Evolutionary conservation across 768 basidiomycete genomes (phyloP).

Genomic region (Tremella yokohamensis): DNA sequence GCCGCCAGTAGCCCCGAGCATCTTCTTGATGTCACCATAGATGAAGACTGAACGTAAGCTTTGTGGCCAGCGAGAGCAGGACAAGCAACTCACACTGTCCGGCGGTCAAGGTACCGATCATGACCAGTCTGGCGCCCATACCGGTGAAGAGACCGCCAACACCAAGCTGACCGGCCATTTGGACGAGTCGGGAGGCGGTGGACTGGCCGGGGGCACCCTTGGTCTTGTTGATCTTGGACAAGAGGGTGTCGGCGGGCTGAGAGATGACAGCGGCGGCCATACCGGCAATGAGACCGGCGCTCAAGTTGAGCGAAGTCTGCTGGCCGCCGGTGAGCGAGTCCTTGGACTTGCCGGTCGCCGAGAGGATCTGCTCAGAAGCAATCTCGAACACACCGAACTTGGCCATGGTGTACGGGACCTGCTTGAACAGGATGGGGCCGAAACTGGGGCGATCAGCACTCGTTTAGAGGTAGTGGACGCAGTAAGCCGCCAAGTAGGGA

Average conservation of each 20-base stretch:
- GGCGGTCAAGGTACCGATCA: constrained; percentile 55
- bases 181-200: constrained; percentile 51
- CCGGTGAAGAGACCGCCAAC: constrained; percentile 53
- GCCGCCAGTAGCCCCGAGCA: constrained; percentile 46
- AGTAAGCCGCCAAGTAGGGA: background rate
- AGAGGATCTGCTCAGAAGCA: constrained; percentile 85
- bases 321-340: constrained; percentile 61
- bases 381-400: constrained; percentile 92
- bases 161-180: constrained; percentile 53
- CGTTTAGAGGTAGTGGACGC: too few species aligned
- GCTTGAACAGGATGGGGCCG: constrained; percentile 55
- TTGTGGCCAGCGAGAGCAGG: background rate
- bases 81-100: constrained; percentile 50
- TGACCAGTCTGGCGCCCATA: constrained; percentile 53
- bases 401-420: constrained; percentile 99
- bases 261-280: constrained; percentile 89
- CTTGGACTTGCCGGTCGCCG: constrained; percentile 69
- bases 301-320: constrained; percentile 68
- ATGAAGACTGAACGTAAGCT: constrained; percentile 25
- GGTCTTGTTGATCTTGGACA: constrained; percentile 85
- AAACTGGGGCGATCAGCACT: constrained; percentile 35
- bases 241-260: constrained; percentile 89
- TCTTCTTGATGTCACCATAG: constrained; percentile 51
- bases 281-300: constrained; percentile 90
- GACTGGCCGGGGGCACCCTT: constrained; percentile 53